Conservation (phyloP, 169 alveolate genomes). For the Plasmodium malariae region DNA sequence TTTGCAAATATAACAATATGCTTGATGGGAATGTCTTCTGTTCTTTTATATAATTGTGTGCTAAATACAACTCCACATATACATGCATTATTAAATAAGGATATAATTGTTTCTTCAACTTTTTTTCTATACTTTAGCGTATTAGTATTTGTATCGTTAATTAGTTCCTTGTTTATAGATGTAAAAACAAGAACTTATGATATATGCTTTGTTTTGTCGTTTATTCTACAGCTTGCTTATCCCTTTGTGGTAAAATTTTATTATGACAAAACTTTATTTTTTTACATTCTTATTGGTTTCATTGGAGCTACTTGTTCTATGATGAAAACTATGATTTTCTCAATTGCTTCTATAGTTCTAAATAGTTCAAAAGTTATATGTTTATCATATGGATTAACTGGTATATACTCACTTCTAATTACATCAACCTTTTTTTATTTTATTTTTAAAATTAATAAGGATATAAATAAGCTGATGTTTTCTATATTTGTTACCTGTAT, state of each 20-base stretch:
- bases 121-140: slow-evolving; percentile 60
- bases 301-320: slow-evolving; percentile 60
- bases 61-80: slow-evolving; percentile 73
- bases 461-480: slow-evolving; percentile 4
- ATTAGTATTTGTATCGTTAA: slow-evolving; percentile 37
- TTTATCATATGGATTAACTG: slow-evolving; percentile 68
- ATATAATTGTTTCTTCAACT: slow-evolving; percentile 47
- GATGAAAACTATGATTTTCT: slow-evolving; percentile 71
- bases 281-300: slow-evolving; percentile 20
- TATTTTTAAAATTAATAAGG: slow-evolving; percentile 35
- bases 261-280: slow-evolving; percentile 29
- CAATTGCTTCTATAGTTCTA: slow-evolving; percentile 40
- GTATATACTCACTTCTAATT: slow-evolving; percentile 45
- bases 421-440: slow-evolving; percentile 53
- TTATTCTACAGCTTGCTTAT: slow-evolving; percentile 26
- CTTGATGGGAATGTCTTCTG: slow-evolving; percentile 73
- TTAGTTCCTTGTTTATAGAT: slow-evolving; percentile 59
- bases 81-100: slow-evolving; percentile 49
- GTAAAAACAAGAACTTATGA: slow-evolving; percentile 53
- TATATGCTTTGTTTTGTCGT: slow-evolving; percentile 46
- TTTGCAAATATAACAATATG: slow-evolving; percentile 64
- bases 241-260: slow-evolving; percentile 46
- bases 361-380: slow-evolving; percentile 62
- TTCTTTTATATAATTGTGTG: slow-evolving; percentile 48
- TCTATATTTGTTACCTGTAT: slow-evolving; percentile 52